Evolutionary conservation across 2,329 filamentous ascomycete genomes (phyloP), one percentile per base, ranked within the genome.

Genomic region (Pyrenophora teres): DNA sequence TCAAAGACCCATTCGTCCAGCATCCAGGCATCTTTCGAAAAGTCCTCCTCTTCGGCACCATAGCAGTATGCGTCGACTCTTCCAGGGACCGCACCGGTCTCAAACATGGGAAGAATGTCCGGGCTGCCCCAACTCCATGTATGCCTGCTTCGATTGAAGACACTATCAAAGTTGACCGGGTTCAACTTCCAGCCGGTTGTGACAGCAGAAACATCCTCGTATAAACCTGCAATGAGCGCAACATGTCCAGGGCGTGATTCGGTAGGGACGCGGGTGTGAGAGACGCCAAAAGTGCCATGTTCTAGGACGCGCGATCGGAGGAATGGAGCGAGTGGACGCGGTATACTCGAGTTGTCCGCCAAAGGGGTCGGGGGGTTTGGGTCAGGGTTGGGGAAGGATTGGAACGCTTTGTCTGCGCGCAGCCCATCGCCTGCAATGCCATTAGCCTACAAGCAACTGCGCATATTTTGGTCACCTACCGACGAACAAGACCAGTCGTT

Each of bases 51-150:
- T 58, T 97, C 92, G 32, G 88, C 82, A 8, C 83, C 84, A 69
- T 99, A 99, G 52, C 82, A 90, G 59, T 87, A 88, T n/a, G 90
- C 88, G 73, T 97, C 90, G 1, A 99, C 89, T 57, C 88, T 83
- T 6, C 93, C 92, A 0, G 90, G 88, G 8, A 90, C 86, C 19
- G 94, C 93, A n/a, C 94, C 94, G 50, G 92, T 83, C 70, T 95
- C 87, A 71, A 99, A 99, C 94, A 99, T 99, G 47, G 90, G 90
- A 60, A 99, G 77, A 66, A 99, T 99, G 75, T 99, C 94, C 1
- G 94, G 94, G 69, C 92, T 97, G 2, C 94, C 94, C 94, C 94
- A 99, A 74, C 92, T 96, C 94, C 94, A 99, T 6, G 95, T 99
- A 76, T 99, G 95, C 39, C 88, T 82, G 70, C 93, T 97, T 57